phyloP scores from a whole-genome alignment of 1,139 yeast genomes.

The Spencermartinsiella ligniputridi region DNA sequence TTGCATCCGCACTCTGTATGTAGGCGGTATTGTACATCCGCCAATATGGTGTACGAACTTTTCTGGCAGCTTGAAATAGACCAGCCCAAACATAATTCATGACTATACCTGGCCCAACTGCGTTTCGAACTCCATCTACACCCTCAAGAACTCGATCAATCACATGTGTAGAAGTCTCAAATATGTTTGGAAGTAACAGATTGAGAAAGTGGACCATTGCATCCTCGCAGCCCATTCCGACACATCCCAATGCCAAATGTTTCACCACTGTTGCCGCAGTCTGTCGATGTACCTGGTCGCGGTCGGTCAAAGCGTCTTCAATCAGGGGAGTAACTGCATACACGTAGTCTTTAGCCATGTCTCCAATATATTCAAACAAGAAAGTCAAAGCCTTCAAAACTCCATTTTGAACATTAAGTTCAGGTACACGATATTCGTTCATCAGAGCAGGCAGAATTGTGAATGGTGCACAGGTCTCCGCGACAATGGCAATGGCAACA shows the following conservation, averaged over 20 bases:
- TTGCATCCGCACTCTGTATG: constrained; percentile 64
- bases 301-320: constrained; percentile 86
- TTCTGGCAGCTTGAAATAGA: constrained; percentile 86
- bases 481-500: constrained; percentile 96
- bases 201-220: constrained; percentile 73
- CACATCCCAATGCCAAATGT: constrained; percentile 76
- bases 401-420: constrained; percentile 92
- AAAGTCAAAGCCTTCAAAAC: constrained; percentile 89
- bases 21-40: constrained; percentile 72
- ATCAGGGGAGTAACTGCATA: constrained; percentile 76
- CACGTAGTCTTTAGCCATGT: constrained; percentile 75
- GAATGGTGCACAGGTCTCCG: constrained; percentile 89
- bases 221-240: constrained; percentile 71
- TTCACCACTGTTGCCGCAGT: constrained; percentile 88
- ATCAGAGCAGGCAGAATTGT: constrained; percentile 94
- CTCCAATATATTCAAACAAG: constrained; percentile 88
- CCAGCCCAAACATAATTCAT: constrained; percentile 84
- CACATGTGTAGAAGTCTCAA: constrained; percentile 94
- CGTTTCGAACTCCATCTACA: constrained; percentile 66
- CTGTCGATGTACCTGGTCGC: constrained; percentile 92
- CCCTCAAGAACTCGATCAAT: constrained; percentile 78
- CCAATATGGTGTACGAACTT: constrained; percentile 86
- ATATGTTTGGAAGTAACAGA: constrained; percentile 74
- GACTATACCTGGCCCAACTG: constrained; percentile 71
- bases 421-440: constrained; percentile 94